Base-by-base conservation (phyloP, 306 rosid species). In the Quercus dentata region DNA sequence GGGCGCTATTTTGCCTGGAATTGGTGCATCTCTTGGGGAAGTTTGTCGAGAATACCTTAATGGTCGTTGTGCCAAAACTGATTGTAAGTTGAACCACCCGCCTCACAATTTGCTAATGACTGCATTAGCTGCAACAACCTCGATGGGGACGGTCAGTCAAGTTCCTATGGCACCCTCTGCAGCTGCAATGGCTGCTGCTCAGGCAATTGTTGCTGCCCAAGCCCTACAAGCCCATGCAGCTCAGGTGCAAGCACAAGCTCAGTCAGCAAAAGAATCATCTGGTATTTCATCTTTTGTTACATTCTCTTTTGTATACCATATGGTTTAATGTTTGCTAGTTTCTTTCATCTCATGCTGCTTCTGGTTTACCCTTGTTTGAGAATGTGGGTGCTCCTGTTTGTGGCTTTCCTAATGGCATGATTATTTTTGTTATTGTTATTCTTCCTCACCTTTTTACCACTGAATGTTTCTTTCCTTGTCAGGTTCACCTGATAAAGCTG, bases 111-210 rank as follows among this genome's bases (percentile, higher is more conserved):
- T 96, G 86, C 86, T 93, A 56, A 96, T 93, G 99, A 89, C 99
- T 78, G 97, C 99, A 62, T 86, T 96, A 62, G 94, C 99, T 75
- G 99, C 98, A 5, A 96, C 98, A 38, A 96, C 98, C 74, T 86
- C 88, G 14, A 93, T 93, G 99, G 97, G 99, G 75, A 89, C 90
- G 74, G 87, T 87, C 69, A 93, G 97, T 85, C 99, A 96, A 86
- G 94, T 94, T 76, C 99, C 99, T 73, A 96, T 96, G 97, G 97
- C 98, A 44, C 99, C 99, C 74, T 96, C 99, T 81, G 98, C 99
- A 55, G 97, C 99, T 85, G 99, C 97, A 80, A 96, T 96, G 99
- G 99, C 99, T 44, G 98, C 98, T 81, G 99, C 99, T 78, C 98
- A 96, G 89, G 99, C 98, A 69, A 96, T 96, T 87, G 99, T 96